Evolutionary conservation across 768 basidiomycete genomes (phyloP).

Genomic region (Lactarius sanguifluus): DNA sequence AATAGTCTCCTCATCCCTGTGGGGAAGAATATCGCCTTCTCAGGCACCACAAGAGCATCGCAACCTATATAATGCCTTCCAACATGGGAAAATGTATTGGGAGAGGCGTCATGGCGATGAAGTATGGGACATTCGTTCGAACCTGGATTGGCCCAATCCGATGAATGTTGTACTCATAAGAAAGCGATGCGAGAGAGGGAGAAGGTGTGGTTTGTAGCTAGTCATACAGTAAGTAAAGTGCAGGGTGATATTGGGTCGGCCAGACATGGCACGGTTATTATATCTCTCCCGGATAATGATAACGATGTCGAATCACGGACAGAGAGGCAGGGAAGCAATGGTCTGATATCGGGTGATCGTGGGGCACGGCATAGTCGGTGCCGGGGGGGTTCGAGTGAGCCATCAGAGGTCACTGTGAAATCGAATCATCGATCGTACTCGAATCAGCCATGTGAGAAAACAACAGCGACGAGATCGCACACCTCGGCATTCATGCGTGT

Average conservation of each 20-base stretch:
- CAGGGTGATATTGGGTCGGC: not conserved
- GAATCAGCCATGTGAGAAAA: not conserved
- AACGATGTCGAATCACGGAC: slow-evolving; percentile 8
- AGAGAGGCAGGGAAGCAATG: not conserved
- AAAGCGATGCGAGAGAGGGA: not conserved
- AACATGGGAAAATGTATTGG: not conserved
- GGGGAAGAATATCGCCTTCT: not conserved
- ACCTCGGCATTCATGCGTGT: not conserved
- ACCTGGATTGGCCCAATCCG: not conserved
- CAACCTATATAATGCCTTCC: not conserved
- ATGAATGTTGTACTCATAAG: not conserved
- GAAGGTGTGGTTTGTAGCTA: not conserved
- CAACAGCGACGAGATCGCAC: not conserved
- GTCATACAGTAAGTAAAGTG: slow-evolving; percentile 17
- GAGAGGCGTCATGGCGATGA: not conserved
- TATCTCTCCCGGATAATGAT: slow-evolving; percentile 18
- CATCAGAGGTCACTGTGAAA: not conserved
- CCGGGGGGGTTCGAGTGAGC: not conserved
- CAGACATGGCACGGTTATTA: slow-evolving; percentile 7
- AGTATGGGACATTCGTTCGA: not conserved
- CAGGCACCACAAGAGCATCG: not conserved
- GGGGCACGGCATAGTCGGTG: not conserved
- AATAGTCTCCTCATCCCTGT: not conserved
- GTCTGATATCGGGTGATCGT: not conserved
- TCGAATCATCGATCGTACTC: not conserved